Evolutionary conservation across 139 green algal genomes (phyloP).

Genomic region (Chara braunii): DNA sequence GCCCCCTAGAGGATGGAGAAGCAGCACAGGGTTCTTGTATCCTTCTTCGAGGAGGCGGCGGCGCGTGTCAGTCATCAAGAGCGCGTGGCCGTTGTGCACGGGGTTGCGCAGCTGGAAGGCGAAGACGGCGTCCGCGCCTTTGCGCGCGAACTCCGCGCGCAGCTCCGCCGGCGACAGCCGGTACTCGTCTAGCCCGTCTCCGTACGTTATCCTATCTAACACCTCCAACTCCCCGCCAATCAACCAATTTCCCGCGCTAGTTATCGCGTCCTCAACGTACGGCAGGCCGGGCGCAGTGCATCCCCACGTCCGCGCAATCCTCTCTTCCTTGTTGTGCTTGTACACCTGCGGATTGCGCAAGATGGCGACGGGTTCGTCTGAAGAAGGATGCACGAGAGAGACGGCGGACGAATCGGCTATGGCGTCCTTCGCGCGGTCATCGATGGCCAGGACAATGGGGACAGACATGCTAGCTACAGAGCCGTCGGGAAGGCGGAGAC

Average conservation of each 20-base stretch:
- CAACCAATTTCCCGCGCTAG: constrained; percentile 26
- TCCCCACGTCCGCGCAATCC: constrained; percentile 37
- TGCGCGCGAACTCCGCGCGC: constrained; percentile 26
- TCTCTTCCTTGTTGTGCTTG: constrained; percentile 37
- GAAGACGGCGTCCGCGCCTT: constrained; percentile 28
- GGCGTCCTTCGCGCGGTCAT: constrained; percentile 14
- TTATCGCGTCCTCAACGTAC: constrained; percentile 34
- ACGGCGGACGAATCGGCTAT: constrained; percentile 21
- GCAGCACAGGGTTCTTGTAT: constrained; percentile 37
- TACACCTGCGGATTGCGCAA: constrained; percentile 31
- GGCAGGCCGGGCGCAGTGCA: constrained; percentile 28
- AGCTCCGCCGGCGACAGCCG: constrained; percentile 33
- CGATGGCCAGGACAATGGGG: constrained; percentile 33
- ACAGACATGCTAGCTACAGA: constrained; percentile 26
- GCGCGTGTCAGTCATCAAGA: constrained; percentile 35
- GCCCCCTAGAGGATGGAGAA: constrained; percentile 32
- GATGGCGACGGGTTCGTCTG: constrained; percentile 32
- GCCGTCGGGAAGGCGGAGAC: constrained; percentile 15
- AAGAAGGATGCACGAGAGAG: background rate
- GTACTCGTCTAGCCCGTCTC: constrained; percentile 27
- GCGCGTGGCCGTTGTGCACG: constrained; percentile 34
- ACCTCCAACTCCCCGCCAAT: constrained; percentile 31
- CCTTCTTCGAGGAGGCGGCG: constrained; percentile 25
- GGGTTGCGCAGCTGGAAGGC: constrained; percentile 38
- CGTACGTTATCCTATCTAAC: constrained; percentile 11